Evolutionary conservation across 1,284 basidiomycete genomes (phyloP), one percentile per base, ranked within the genome.

Genomic region (Marasmius sp.): DNA sequence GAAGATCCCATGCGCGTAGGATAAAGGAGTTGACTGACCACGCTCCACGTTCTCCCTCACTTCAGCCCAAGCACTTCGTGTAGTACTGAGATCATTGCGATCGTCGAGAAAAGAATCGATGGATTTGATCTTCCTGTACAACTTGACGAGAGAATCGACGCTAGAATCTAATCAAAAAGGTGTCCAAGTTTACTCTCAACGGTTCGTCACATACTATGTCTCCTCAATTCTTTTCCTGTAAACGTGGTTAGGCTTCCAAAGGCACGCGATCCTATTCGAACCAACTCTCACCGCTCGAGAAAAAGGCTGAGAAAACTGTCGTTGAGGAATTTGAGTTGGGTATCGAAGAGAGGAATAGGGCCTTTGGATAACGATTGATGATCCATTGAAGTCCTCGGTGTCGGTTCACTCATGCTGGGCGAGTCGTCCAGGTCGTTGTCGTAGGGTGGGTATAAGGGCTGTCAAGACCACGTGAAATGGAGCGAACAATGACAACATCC

Each of bases 291-390:
- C 93, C 93, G 82, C 79, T 95, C 94, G 72, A 86, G 84, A 75
- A 95, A 95, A 80, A 95, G 95, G 65, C 71, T 79, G 65, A 95
- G 82, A 72, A 93, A 93, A 9, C 89, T 90, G 67, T 93, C 91
- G 37, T 84, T 80, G 54, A 93, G 72, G 64, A 86, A 79, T 64
- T 79, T 85, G 43, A 93, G 84, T 67, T 93, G 87, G 43, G 81
- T 73, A 60, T 93, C 91, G 69, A 92, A 93, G 57, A 87, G 76
- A 0, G 86, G 81, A 49, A 91, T 74, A 6, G 90, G 89, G 6
- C 88, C 88, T 67, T 80, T 79, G 7, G 73, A 64, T 27, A 69
- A 39, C 34, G 67, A 62, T 6, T 73, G 72, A 8, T 72, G 65
- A 54, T 83, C 83, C 55, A 72, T 67, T 7, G 84, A 83, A 51